Evolutionary conservation across 2,329 filamentous ascomycete genomes (phyloP), one percentile per base, ranked within the genome.

Genomic region (Pseudogymnoascus sp.): DNA sequence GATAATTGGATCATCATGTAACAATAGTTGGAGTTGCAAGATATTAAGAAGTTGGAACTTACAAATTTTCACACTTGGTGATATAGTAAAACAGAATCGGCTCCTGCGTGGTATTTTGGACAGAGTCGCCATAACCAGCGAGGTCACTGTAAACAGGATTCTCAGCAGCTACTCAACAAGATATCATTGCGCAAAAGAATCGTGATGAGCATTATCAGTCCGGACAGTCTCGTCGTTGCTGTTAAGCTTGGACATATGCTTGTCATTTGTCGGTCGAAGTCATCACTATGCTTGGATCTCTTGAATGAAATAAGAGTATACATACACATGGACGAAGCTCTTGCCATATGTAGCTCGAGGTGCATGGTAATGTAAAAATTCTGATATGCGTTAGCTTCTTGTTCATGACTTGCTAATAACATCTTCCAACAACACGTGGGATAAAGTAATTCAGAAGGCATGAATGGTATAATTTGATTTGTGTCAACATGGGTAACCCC

Each of bases 241-340:
- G 73, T 74, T 66, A 78, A 81, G 85, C 91, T 95, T 87, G 82
- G 91, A 95, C 90, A 95, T 95, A 95, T 95, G 90, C 90, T 95
- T 95, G 91, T 95, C 90, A 84, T 85, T 87, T 78, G 76, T 80
- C 83, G 84, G 87, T 91, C 84, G 76, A 81, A 75, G 82, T 94
- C 90, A 94, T 94, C 90, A 94, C 85, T 71, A 76, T 74, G 70
- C 70, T 71, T 62, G 63, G 66, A 54, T 54, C 26, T 54, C 29
- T 33, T 54, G 47, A 35, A 54, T 54, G 29, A 54, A 54, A 54
- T 54, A 13, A 21, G 29, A 54, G 47, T 54, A 54, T 54, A 54
- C 47, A 54, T 54, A 54, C 47, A 33, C 29, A 54, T 54, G 29
- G 47, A 54, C 47, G 29, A 54, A 21, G 47, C 9, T 35, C 29